Conservation (phyloP, 257 asterid species). For the Gentiana straminea region DNA sequence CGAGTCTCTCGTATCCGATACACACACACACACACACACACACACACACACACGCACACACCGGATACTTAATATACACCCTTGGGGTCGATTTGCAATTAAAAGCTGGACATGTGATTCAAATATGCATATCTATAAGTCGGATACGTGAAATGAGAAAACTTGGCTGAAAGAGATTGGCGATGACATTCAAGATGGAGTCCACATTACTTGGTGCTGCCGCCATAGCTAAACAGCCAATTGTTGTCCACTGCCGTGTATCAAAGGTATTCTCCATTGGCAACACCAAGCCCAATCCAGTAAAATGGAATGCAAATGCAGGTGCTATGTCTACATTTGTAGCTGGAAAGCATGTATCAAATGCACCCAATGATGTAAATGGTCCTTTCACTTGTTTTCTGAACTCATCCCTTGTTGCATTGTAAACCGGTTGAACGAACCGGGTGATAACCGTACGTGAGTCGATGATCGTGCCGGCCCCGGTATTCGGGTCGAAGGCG, state of each 20-base stretch:
- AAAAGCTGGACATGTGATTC: no score
- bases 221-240: conserved; percentile 68
- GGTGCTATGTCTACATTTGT: conserved; percentile 56
- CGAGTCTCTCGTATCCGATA: no score
- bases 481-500: conserved; percentile 51
- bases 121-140: no score
- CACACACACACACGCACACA: no score
- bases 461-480: conserved; percentile 79
- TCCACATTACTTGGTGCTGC: conserved; percentile 45
- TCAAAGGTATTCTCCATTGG: conserved; percentile 63
- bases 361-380: conserved; percentile 60
- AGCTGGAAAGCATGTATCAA: conserved; percentile 69
- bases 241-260: conserved; percentile 44
- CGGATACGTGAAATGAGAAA: no score
- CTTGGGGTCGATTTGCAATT: no score
- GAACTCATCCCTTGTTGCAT: conserved; percentile 52
- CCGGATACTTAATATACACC: no score
- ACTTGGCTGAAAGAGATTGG: no score
- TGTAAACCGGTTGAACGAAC: conserved; percentile 48
- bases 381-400: conserved; percentile 51
- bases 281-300: conserved; percentile 54
- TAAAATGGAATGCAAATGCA: conserved; percentile 37
- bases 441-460: conserved; percentile 94
- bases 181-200: conserved; percentile 52
- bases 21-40: no score